Conservation (phyloP, 2,329 filamentous ascomycete species). For the Blastomyces gilchristii region DNA sequence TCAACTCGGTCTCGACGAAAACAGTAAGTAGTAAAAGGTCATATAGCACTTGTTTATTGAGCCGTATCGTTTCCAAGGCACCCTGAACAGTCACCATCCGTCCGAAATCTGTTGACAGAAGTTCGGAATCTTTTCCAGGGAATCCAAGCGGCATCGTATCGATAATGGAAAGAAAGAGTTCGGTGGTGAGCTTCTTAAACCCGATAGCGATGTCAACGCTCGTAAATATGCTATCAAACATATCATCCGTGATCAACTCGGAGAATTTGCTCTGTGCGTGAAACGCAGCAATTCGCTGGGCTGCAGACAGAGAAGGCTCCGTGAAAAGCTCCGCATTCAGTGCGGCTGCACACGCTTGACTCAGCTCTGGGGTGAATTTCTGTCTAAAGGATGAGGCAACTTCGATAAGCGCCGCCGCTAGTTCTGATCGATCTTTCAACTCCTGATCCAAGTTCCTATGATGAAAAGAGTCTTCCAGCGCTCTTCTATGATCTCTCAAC, state of each 20-base stretch:
- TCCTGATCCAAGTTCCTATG: conserved; percentile 35
- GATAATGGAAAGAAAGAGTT: conserved; percentile 44
- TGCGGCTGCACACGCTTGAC: conserved; percentile 56
- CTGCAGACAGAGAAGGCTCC: conserved; percentile 57
- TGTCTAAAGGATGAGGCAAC: conserved; percentile 62
- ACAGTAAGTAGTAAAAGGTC: conserved; percentile 74
- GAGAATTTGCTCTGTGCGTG: conserved; percentile 70
- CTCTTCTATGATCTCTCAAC: conserved; percentile 29
- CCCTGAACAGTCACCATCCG: conserved; percentile 63
- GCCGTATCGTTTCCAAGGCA: conserved; percentile 64
- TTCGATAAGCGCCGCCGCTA: conserved; percentile 54
- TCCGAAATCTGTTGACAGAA: conserved; percentile 59
- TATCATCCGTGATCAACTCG: conserved; percentile 71
- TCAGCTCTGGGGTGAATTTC: conserved; percentile 57
- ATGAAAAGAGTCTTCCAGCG: conserved; percentile 34
- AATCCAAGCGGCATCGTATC: conserved; percentile 38
- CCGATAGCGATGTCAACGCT: conserved; percentile 56
- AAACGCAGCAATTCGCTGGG: conserved; percentile 66
- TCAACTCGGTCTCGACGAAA: conserved; percentile 76
- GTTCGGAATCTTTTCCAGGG: conserved; percentile 33
- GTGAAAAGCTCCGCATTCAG: conserved; percentile 65
- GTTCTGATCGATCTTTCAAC: conserved; percentile 45
- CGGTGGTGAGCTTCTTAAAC: conserved; percentile 38
- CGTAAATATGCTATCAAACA: conserved; percentile 59
- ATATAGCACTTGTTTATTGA: conserved; percentile 64